Evolutionary conservation across 2,329 filamentous ascomycete species (phyloP).

Genomic region (Paecilomyces formosus): DNA sequence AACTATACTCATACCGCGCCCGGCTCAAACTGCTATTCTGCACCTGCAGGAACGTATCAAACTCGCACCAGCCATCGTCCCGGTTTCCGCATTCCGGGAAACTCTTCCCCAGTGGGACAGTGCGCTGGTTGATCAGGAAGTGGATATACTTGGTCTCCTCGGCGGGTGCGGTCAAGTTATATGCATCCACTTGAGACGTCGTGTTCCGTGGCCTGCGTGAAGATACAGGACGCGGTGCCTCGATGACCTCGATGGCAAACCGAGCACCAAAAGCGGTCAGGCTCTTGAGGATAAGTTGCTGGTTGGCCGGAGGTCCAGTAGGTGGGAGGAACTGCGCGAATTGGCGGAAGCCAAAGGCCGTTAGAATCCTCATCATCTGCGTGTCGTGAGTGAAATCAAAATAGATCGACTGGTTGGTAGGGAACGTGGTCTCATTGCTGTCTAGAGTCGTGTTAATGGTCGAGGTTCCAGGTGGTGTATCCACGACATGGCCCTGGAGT

Average conservation of each 20-base stretch:
- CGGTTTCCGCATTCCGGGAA: conserved; percentile 58
- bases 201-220: conserved; percentile 39
- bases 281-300: conserved; percentile 59
- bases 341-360: conserved; percentile 64
- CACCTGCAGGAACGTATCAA: conserved; percentile 58
- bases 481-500: conserved; percentile 34
- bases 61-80: conserved; percentile 70
- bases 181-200: conserved; percentile 4
- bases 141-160: conserved; percentile 62
- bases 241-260: conserved; percentile 67
- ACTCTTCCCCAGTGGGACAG: conserved; percentile 59
- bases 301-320: conserved; percentile 47
- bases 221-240: conserved; percentile 55
- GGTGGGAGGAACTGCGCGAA: conserved; percentile 56
- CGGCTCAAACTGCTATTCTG: conserved; percentile 52
- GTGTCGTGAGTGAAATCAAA: conserved; percentile 75
- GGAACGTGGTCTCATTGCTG: conserved; percentile 60
- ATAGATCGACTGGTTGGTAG: conserved; percentile 64
- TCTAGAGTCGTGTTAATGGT: conserved; percentile 41
- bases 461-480: conserved; percentile 14
- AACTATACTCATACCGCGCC: conserved; percentile 59
- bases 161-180: conserved; percentile 43
- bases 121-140: conserved; percentile 68
- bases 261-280: conserved; percentile 65
- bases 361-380: conserved; percentile 62